These are phyloP conservation scores for Fraxinus floribunda DNA, from an alignment of 305 asterid genomes.

Conservation along the genomic window DNA sequence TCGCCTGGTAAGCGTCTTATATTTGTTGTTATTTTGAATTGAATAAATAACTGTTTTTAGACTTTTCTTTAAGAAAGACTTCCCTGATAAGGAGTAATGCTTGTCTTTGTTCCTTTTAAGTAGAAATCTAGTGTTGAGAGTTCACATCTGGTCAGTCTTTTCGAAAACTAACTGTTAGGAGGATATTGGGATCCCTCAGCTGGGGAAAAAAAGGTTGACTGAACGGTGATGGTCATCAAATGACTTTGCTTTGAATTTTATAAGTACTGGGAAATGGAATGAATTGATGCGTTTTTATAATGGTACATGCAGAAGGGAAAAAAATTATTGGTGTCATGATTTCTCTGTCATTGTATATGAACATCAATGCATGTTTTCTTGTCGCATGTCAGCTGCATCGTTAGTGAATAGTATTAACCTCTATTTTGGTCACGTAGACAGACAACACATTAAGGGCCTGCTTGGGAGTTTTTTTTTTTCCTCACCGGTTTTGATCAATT, in stretches of 20 bases:
- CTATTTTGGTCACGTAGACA: not conserved
- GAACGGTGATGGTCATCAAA: not conserved
- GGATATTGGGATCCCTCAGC: not conserved
- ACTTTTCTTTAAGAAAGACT: constrained; percentile 1
- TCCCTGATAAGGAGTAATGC: constrained; percentile 5
- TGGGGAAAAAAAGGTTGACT: not conserved
- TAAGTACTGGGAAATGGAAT: constrained; percentile 2
- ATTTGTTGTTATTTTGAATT: constrained; percentile 8
- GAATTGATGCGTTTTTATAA: not conserved
- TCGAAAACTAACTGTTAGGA: not conserved
- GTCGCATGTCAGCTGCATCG: not conserved
- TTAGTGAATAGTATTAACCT: not conserved
- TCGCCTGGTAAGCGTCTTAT: constrained; percentile 66
- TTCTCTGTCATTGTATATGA: not conserved
- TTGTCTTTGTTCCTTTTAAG: constrained; percentile 6
- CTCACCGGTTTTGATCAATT: too few relatives aligned
- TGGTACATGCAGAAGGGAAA: not conserved
- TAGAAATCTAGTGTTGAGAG: not conserved
- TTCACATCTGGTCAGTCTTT: not conserved
- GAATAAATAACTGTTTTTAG: not conserved
- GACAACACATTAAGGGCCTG: not conserved
- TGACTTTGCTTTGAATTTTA: not conserved
- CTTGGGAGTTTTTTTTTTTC: too few relatives aligned
- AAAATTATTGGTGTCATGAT: not conserved
- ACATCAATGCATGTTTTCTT: not conserved